phyloP scores from a whole-genome alignment of 192 early-diverging fungal species.

The Entomortierella parvispora region DNA sequence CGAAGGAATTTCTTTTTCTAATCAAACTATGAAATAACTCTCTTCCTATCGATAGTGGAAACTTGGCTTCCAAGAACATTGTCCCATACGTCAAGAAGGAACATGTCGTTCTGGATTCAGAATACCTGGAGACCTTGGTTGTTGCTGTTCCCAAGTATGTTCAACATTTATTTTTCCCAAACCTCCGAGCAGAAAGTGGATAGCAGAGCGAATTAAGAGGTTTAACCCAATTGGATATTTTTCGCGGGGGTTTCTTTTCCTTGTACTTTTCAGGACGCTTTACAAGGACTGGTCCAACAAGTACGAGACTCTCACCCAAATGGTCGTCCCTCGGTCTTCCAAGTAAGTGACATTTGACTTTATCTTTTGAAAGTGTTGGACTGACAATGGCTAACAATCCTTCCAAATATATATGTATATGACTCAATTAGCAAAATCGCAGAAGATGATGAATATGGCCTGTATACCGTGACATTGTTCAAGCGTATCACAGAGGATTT shows the following conservation, averaged over 20 bases:
- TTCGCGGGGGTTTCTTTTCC: too few species aligned
- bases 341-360: conserved; percentile 61
- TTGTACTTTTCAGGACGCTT: conserved; percentile 57
- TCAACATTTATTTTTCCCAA: not conserved
- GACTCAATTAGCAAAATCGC: conserved; percentile 73
- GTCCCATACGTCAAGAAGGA: conserved; percentile 92
- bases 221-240: too few species aligned
- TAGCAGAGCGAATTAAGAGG: too few species aligned
- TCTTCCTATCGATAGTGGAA: conserved; percentile 82
- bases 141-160: conserved; percentile 94
- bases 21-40: too few species aligned
- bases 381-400: too few species aligned
- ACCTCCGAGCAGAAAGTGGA: too few species aligned
- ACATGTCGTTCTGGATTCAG: conserved; percentile 91
- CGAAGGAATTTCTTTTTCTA: too few species aligned
- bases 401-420: too few species aligned
- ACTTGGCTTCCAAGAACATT: conserved; percentile 88
- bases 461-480: conserved; percentile 94
- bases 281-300: conserved; percentile 85
- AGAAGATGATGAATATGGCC: conserved; percentile 94
- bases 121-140: conserved; percentile 91
- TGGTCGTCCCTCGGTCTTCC: conserved; percentile 97
- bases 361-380: too few species aligned
- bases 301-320: conserved; percentile 92
- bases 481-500: conserved; percentile 92